Evolutionary conservation across 2,329 filamentous ascomycete species (phyloP).

Genomic region (Teratosphaeria viscida): DNA sequence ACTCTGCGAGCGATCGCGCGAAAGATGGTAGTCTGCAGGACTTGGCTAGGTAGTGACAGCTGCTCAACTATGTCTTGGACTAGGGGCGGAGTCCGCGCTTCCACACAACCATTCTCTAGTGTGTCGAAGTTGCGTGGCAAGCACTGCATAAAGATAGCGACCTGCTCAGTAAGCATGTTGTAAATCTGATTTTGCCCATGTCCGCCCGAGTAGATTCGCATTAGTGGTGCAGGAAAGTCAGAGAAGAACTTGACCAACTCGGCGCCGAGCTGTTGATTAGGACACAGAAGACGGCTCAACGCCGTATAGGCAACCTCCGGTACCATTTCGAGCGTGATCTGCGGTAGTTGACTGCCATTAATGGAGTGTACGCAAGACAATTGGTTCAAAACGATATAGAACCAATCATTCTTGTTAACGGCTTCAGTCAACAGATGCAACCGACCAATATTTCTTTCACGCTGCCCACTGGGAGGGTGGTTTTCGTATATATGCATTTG

Average conservation of each 20-base stretch:
- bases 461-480: neutral
- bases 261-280: constrained; percentile 33
- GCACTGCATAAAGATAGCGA: constrained; percentile 13
- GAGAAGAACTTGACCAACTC: constrained; percentile 36
- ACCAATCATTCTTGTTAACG: constrained; percentile 44
- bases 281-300: constrained; percentile 35
- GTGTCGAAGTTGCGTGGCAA: constrained; percentile 15
- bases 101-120: constrained; percentile 12
- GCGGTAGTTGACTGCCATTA: constrained; percentile 27
- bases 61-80: constrained; percentile 43
- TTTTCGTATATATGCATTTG: neutral
- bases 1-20: constrained; percentile 34
- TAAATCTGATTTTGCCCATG: constrained; percentile 31
- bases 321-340: constrained; percentile 26
- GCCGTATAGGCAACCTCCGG: constrained; percentile 21
- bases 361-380: constrained; percentile 49
- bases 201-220: constrained; percentile 27
- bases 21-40: constrained; percentile 47
- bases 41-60: constrained; percentile 40
- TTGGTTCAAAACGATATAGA: constrained; percentile 58
- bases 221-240: constrained; percentile 39
- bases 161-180: constrained; percentile 18
- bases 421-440: constrained; percentile 48
- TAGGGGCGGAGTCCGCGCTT: constrained; percentile 43
- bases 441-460: constrained; percentile 26